Conservation (phyloP, 1,284 basidiomycete genomes). For the Phylloporus sp. region DNA sequence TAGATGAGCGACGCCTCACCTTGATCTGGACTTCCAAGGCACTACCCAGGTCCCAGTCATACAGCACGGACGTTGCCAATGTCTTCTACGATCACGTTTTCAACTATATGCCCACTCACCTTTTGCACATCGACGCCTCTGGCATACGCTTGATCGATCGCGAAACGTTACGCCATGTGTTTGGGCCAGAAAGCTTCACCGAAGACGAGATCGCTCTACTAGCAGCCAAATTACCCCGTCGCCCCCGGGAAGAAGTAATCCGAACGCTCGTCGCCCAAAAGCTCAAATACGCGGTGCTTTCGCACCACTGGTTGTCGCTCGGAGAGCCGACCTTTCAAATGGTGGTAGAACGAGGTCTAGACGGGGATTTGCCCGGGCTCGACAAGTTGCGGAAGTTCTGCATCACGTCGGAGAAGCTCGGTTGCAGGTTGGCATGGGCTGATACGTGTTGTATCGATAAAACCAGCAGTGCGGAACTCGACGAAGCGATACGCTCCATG, state of each 20-base stretch:
- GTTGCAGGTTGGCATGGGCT: slow-evolving; percentile 24
- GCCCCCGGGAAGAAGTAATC: slow-evolving; percentile 8
- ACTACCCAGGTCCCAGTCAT: not conserved
- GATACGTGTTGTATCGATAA: slow-evolving; percentile 29
- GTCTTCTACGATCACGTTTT: slow-evolving; percentile 27
- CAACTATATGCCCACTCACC: slow-evolving; percentile 26
- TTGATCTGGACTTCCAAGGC: not conserved
- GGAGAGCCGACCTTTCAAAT: slow-evolving; percentile 23
- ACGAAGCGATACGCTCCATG: slow-evolving; percentile 28
- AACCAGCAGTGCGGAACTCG: slow-evolving; percentile 25
- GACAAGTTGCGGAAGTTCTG: slow-evolving; percentile 26
- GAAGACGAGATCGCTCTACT: slow-evolving; percentile 8
- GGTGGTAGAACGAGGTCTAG: slow-evolving; percentile 9
- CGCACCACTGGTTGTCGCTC: slow-evolving; percentile 26
- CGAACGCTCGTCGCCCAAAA: slow-evolving; percentile 7
- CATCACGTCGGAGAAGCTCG: slow-evolving; percentile 11
- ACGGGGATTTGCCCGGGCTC: slow-evolving; percentile 8
- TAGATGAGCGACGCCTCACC: not conserved
- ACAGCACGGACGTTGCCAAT: not conserved
- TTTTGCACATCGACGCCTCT: slow-evolving; percentile 17
- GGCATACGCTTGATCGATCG: slow-evolving; percentile 21
- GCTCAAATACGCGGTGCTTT: slow-evolving; percentile 26
- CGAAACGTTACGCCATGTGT: slow-evolving; percentile 11
- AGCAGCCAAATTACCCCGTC: slow-evolving; percentile 3
- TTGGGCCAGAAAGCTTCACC: not conserved